Base-by-base conservation (phyloP, 2,329 filamentous ascomycete genomes). In the Albifimbria verrucaria region DNA sequence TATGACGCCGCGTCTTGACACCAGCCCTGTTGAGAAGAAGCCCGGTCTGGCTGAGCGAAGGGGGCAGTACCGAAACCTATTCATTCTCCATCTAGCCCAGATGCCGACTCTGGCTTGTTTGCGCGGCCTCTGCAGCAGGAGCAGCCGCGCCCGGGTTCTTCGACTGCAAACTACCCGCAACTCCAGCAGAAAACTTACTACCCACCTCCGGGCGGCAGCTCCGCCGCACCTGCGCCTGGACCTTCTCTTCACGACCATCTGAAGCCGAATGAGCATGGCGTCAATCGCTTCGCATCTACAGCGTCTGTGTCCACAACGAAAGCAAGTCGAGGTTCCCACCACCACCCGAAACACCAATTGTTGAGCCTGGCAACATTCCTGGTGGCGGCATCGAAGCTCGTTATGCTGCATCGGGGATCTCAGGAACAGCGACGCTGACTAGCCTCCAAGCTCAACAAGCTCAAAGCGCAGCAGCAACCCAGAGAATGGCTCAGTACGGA, bases 301-400 rank as follows among this genome's bases (percentile, higher is more conserved):
- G 92, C 93, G 15, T 97, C 94, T 0, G 96, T 87, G 12, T 96
- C 92, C 2, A 99, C 94, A 1, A 97, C 93, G 2, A 86, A 90
- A 59, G 94, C 94, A 20, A 92, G 89, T 65, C 83, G 94, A 61
- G 94, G 94, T 43, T 97, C 93, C 94, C 94, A 5, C 93, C 94
- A 4, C 94, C 94, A 1, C 94, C 94, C 9, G 93, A 97, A 69
- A 97, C 94, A 0, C 91, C 94, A 26, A 81, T 93, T 56, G 81
- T 88, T 25, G 89, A 88, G 41, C 89, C 88, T 1, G 85, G 83
- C 18, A 78, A 77, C 50, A 78, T 85, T n/a, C 84, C 87, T 2
- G 85, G 85, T 51, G 90, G 89, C 41, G 90, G 90, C 52, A 96
- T 97, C 62, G 92, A 96, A 68, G 90, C 91, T 49, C 85, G 92